Conservation (phyloP, 805 yeast genomes). For the Zygoascus tannicola region DNA sequence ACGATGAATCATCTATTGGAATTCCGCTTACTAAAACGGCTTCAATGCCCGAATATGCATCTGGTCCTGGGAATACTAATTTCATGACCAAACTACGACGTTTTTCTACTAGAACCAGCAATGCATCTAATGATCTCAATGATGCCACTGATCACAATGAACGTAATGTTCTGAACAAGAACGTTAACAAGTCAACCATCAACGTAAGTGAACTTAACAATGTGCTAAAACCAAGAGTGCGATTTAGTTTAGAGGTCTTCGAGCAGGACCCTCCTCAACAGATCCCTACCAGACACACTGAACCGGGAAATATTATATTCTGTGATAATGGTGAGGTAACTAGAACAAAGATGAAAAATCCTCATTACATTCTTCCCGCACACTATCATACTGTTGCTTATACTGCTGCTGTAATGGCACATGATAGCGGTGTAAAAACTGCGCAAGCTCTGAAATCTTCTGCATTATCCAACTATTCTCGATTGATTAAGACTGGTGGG, state of each 20-base stretch:
- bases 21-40: background rate
- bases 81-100: constrained; percentile 15
- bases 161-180: constrained; percentile 38
- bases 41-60: background rate
- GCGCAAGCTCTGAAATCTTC: constrained; percentile 11
- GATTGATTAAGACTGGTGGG: constrained; percentile 1
- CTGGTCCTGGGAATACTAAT: constrained; percentile 1
- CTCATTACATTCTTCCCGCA: constrained; percentile 13
- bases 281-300: constrained; percentile 78
- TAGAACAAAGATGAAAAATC: constrained; percentile 5
- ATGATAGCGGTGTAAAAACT: constrained; percentile 17
- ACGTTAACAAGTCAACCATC: constrained; percentile 30
- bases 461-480: background rate
- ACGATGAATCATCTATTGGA: background rate
- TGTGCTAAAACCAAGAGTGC: constrained; percentile 47
- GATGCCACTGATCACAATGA: constrained; percentile 10
- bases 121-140: background rate
- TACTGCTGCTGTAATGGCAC: constrained; percentile 15
- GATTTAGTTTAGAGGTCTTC: constrained; percentile 68
- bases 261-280: constrained; percentile 86
- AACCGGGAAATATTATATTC: constrained; percentile 59
- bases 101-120: constrained; percentile 10
- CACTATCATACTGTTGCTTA: constrained; percentile 13
- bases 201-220: constrained; percentile 13
- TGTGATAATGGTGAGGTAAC: constrained; percentile 19